Conservation (phyloP, 2,329 filamentous ascomycete genomes). For the Bimuria novae-zelandiae region DNA sequence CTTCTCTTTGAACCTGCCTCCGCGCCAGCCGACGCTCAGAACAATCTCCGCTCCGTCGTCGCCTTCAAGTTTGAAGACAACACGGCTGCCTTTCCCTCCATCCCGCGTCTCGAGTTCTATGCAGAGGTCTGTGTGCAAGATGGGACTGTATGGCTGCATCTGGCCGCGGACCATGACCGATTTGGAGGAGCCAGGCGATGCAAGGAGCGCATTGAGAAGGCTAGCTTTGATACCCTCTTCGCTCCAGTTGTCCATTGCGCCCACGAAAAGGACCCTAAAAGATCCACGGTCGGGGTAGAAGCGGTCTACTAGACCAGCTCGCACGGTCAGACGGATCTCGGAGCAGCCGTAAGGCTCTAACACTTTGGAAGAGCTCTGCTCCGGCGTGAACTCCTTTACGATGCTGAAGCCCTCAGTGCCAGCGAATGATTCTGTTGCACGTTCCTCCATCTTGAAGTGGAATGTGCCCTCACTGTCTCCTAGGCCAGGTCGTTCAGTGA, state of each 20-base stretch:
- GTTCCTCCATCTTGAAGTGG: slow-evolving; percentile 33
- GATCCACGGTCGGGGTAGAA: slow-evolving; percentile 32
- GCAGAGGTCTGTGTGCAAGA: slow-evolving; percentile 37
- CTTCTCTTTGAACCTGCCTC: too few relatives aligned
- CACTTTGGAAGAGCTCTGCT: slow-evolving; percentile 17
- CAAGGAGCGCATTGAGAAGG: slow-evolving; percentile 38
- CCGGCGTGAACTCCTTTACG: slow-evolving; percentile 24
- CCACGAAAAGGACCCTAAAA: slow-evolving; percentile 42
- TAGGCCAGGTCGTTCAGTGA: slow-evolving; percentile 35
- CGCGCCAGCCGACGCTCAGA: slow-evolving; percentile 18
- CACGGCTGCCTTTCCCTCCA: slow-evolving; percentile 11
- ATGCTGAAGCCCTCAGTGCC: slow-evolving; percentile 25
- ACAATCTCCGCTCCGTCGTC: slow-evolving; percentile 27
- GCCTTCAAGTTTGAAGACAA: slow-evolving; percentile 26
- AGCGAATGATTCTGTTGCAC: slow-evolving; percentile 13
- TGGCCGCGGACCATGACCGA: slow-evolving; percentile 43
- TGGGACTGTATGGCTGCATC: slow-evolving; percentile 36
- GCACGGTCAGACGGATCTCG: slow-evolving; percentile 35
- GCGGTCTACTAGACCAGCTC: slow-evolving; percentile 30
- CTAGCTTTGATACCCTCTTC: slow-evolving; percentile 34
- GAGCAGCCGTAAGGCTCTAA: slow-evolving; percentile 32
- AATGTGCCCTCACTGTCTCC: slow-evolving; percentile 25
- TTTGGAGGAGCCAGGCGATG: slow-evolving; percentile 36
- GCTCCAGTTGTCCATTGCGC: slow-evolving; percentile 36
- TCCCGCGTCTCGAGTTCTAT: slow-evolving; percentile 18